Percentiles rank a stretch among this genome's conserved stretches.
Evolutionary conservation across 208 protist genomes (phyloP).

Genomic region (Acanthamoeba sp.): DNA sequence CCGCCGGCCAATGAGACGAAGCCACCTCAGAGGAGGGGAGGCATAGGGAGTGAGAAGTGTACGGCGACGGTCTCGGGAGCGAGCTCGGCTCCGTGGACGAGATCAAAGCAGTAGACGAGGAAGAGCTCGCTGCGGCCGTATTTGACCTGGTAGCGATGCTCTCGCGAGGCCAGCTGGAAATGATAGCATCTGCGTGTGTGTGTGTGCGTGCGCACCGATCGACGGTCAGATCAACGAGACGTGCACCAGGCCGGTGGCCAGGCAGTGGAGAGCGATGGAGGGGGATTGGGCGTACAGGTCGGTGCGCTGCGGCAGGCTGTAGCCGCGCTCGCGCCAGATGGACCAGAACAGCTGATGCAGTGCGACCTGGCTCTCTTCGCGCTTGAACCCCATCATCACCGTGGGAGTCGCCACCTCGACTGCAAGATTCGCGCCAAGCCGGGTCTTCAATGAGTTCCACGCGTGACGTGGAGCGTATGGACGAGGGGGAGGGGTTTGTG

Average conservation of each 20-base stretch:
- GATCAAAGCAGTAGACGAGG: constrained; percentile 12
- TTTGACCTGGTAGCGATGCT: constrained; percentile 20
- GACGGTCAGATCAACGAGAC: background rate
- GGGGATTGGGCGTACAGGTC: background rate
- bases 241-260: background rate
- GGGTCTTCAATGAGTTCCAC: too few species aligned
- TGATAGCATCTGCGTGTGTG: background rate
- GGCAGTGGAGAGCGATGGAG: background rate
- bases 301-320: background rate
- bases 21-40: too few species aligned
- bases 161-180: constrained; percentile 34
- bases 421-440: too few species aligned
- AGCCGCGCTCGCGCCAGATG: background rate
- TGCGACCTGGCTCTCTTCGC: background rate
- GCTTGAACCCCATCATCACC: constrained; percentile 48
- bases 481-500: too few species aligned
- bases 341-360: background rate
- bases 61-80: background rate
- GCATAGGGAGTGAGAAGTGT: background rate
- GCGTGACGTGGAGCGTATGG: background rate
- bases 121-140: background rate
- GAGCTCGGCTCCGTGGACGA: background rate
- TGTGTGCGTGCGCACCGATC: too few species aligned
- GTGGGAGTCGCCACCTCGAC: constrained; percentile 20
- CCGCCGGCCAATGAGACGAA: too few species aligned